Base-by-base conservation (phyloP, 1,139 yeast species). In the Nadsonia commutata region DNA sequence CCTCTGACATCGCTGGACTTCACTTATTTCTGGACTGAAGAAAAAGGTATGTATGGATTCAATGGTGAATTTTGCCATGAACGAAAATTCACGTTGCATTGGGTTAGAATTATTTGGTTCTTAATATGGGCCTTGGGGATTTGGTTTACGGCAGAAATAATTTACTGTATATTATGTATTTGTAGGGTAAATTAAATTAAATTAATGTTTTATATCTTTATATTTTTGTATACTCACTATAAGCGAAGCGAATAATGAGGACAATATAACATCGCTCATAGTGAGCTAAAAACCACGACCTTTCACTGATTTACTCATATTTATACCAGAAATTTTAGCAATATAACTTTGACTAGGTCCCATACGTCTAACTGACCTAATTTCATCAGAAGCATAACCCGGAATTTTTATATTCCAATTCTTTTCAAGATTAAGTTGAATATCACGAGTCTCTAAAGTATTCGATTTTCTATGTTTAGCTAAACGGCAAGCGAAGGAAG, bases 391-490 rank as follows among this genome's bases (percentile, higher is more conserved):
- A 17, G 94, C 76, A 60, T 79, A 85, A 1, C 98, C 98, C 0
- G 98, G 97, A 22, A 90, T 75, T 52, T 94, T 74, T 48, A 90
- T 84, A 59, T 88, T 88, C 97, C 97, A 90, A 59, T 88, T 90
- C 52, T 88, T 76, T 56, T 93, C 98, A 53, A 90, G 67, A 59
- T 90, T 95, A 46, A 90, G 65, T 62, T 90, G 98, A 42, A 93
- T 75, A 59, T 90, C 98, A 54, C 80, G 78, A 18, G 83, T 84
- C 54, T 90, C 97, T 38, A 90, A 68, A 42, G 78, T 74, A 49
- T 88, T 95, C n/a, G 85, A 76, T 58, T 85, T 85, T 51, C 98
- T 73, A 56, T 88, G 96, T 59, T 90, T 90, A 17, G 99, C 98
- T 53, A 90, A 68, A 45, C 93, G 75, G 59, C 98, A 90, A 0